Evolutionary conservation across 2,329 filamentous ascomycete genomes (phyloP).

Genomic region (Exophiala lecanii-corni): DNA sequence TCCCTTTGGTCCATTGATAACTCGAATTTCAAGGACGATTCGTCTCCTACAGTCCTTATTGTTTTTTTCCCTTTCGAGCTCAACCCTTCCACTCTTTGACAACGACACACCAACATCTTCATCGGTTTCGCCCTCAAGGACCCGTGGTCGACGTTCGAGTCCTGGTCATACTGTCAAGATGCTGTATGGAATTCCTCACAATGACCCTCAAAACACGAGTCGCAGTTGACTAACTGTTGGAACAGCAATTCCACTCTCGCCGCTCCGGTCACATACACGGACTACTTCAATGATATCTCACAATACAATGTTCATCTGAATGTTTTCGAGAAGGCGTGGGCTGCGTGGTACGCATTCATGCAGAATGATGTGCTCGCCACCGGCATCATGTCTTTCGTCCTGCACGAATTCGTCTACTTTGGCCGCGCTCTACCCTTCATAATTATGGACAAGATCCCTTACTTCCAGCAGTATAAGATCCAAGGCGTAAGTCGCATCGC

Average conservation of each 20-base stretch:
- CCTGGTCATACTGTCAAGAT: background rate
- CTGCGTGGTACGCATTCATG: slow-evolving; percentile 96
- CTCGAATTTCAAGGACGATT: background rate
- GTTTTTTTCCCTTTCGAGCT: background rate
- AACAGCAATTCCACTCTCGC: slow-evolving; percentile 45
- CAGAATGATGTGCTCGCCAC: slow-evolving; percentile 96
- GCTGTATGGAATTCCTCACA: slow-evolving; percentile 1
- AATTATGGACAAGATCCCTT: slow-evolving; percentile 81
- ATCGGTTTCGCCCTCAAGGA: no score
- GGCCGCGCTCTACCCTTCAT: slow-evolving; percentile 88
- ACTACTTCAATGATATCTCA: slow-evolving; percentile 60
- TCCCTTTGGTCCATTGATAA: slow-evolving; percentile 3
- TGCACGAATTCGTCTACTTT: slow-evolving; percentile 95
- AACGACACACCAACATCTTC: background rate
- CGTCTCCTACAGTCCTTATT: background rate
- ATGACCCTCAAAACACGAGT: background rate
- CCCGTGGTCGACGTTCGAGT: no score
- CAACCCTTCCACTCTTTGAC: background rate
- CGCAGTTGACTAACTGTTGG: slow-evolving; percentile 1
- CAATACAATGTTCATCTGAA: slow-evolving; percentile 81
- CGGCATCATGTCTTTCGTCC: slow-evolving; percentile 92
- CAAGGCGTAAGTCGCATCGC: slow-evolving; percentile 60
- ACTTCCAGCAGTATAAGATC: slow-evolving; percentile 91
- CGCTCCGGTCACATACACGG: slow-evolving; percentile 57
- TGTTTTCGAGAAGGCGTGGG: slow-evolving; percentile 83